phyloP scores from a whole-genome alignment of 768 basidiomycete genomes.

The Holtermanniella nyarrowii region DNA sequence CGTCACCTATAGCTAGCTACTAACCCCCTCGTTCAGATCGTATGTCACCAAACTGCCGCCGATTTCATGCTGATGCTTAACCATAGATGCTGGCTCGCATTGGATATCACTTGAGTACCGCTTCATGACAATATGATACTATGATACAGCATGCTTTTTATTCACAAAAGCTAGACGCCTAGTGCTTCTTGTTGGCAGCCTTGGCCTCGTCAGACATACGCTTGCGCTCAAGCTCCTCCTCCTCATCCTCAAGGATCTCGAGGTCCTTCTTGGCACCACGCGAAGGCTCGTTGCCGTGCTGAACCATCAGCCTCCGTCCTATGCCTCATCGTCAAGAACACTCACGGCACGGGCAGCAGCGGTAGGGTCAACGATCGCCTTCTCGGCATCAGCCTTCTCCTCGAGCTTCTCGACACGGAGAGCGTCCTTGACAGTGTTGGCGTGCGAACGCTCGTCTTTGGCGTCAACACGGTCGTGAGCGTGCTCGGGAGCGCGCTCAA shows the following conservation, averaged over 20 bases:
- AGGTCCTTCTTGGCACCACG: conserved; percentile 38
- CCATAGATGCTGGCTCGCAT: no score
- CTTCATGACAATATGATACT: no score
- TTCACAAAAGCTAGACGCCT: no score
- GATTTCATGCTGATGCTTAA: no score
- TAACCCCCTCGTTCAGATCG: no score
- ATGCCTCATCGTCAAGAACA: background rate
- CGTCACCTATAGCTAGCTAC: no score
- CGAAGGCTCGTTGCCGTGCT: conserved; percentile 34
- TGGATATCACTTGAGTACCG: no score
- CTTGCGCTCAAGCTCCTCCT: conserved; percentile 14
- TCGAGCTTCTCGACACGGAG: conserved; percentile 32
- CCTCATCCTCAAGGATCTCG: conserved; percentile 34
- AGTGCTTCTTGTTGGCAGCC: conserved; percentile 18
- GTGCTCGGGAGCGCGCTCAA: conserved; percentile 24
- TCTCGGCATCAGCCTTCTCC: conserved; percentile 25
- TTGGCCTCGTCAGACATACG: conserved; percentile 35
- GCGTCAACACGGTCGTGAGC: conserved; percentile 33
- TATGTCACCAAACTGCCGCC: no score
- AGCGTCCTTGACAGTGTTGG: conserved; percentile 35
- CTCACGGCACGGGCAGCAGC: conserved; percentile 19
- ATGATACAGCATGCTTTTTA: no score
- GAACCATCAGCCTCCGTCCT: background rate
- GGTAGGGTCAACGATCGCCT: conserved; percentile 26
- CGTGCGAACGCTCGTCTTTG: conserved; percentile 34